Percentiles rank a stretch among this genome's conserved stretches.
Conservation (phyloP, 2,329 filamentous ascomycete species). For the Alternaria arborescens region DNA sequence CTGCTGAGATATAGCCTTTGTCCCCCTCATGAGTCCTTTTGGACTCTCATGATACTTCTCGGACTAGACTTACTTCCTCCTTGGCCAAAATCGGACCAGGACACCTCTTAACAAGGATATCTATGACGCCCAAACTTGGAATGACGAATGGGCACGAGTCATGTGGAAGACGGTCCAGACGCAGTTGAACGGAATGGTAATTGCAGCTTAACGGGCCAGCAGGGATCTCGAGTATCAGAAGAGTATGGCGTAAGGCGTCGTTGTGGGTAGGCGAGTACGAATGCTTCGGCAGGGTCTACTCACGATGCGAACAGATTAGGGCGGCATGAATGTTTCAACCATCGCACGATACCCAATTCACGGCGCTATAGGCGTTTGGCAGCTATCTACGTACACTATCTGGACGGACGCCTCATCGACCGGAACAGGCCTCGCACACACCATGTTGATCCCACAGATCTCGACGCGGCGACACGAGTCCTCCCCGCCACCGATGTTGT, state of each 20-base stretch:
- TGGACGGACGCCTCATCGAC: conserved; percentile 18
- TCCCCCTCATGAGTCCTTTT: neutral
- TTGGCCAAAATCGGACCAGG: neutral
- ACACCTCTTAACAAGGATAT: neutral
- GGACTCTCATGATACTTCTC: neutral
- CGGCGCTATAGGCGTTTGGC: conserved; percentile 16
- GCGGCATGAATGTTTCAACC: conserved; percentile 12
- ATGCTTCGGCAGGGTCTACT: conserved; percentile 24
- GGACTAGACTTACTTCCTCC: neutral
- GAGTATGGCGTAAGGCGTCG: neutral
- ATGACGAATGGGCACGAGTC: neutral
- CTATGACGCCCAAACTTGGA: conserved; percentile 2
- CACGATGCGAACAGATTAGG: conserved; percentile 18
- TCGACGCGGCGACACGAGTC: conserved; percentile 20
- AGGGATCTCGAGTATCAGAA: neutral
- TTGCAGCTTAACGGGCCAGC: neutral
- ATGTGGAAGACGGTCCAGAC: neutral
- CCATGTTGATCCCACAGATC: conserved; percentile 23
- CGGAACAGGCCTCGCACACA: conserved; percentile 16
- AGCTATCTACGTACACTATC: conserved; percentile 9
- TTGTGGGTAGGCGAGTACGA: conserved; percentile 20
- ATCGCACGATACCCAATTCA: conserved; percentile 16
- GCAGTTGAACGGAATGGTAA: neutral
- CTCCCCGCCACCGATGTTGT: conserved; percentile 18
- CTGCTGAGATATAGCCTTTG: neutral